These are phyloP conservation scores for Colletotrichum sp. DNA, from an alignment of 2,329 filamentous ascomycete genomes.

Conservation along the genomic window DNA sequence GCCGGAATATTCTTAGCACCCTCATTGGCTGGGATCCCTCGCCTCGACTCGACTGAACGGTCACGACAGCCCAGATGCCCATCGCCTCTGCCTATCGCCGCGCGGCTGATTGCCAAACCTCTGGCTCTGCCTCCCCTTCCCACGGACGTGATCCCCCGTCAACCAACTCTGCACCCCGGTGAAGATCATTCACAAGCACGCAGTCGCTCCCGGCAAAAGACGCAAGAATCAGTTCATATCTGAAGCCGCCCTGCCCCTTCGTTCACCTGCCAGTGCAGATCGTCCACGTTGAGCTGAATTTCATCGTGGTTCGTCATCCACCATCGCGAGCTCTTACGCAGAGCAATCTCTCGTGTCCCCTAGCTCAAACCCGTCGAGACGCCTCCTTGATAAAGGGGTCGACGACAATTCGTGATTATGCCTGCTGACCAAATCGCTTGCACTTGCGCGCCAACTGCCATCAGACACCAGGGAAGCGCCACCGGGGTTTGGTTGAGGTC, in stretches of 20 bases:
- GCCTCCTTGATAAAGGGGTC: neutral
- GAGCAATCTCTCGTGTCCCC: neutral
- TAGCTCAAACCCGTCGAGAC: neutral
- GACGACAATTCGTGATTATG: neutral
- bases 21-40: constrained; percentile 8
- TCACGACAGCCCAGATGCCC: neutral
- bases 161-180: neutral
- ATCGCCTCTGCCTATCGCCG: neutral
- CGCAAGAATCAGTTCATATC: constrained; percentile 20
- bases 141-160: neutral
- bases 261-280: neutral
- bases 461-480: neutral
- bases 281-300: neutral
- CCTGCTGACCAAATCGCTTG: neutral
- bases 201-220: neutral
- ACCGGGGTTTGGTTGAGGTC: neutral
- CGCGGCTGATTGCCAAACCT: constrained; percentile 16
- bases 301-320: neutral
- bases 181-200: constrained; percentile 13
- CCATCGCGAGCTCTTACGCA: neutral
- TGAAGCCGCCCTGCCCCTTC: constrained; percentile 11
- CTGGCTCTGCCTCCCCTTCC: constrained; percentile 4
- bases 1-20: neutral
- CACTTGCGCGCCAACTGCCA: neutral
- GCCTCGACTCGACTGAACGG: neutral